Percentiles rank a stretch among this genome's conserved stretches.
phyloP scores from a whole-genome alignment of 2,329 filamentous ascomycete species.

The Colletotrichum tofieldiae region DNA sequence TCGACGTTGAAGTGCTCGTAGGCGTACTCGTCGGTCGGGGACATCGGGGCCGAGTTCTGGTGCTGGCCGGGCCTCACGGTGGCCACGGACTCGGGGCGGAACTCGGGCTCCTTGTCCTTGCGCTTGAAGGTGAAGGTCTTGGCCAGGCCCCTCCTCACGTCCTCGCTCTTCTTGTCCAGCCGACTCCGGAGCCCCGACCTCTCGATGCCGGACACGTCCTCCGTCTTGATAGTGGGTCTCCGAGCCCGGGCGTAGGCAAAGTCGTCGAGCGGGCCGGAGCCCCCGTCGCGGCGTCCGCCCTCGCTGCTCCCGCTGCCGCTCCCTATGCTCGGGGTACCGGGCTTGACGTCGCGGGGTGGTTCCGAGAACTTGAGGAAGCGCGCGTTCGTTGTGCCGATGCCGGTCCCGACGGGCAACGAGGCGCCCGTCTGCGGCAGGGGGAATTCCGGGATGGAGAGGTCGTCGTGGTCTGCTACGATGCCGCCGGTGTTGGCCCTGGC shows the following conservation, averaged over 20 bases:
- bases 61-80: slow-evolving; percentile 52
- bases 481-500: slow-evolving; percentile 54
- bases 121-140: slow-evolving; percentile 68
- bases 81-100: slow-evolving; percentile 56
- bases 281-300: slow-evolving; percentile 52
- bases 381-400: slow-evolving; percentile 60
- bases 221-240: slow-evolving; percentile 61
- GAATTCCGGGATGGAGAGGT: slow-evolving; percentile 55
- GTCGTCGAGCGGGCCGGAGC: slow-evolving; percentile 56
- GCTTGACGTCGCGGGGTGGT: slow-evolving; percentile 50
- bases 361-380: slow-evolving; percentile 64
- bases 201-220: slow-evolving; percentile 69
- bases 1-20: slow-evolving; percentile 42
- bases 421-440: slow-evolving; percentile 55
- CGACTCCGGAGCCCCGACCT: slow-evolving; percentile 67
- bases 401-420: slow-evolving; percentile 51
- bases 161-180: slow-evolving; percentile 71
- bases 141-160: slow-evolving; percentile 66
- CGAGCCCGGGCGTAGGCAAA: slow-evolving; percentile 61
- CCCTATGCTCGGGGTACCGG: slow-evolving; percentile 51
- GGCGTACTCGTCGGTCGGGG: slow-evolving; percentile 42
- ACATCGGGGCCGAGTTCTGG: slow-evolving; percentile 11
- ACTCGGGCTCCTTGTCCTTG: slow-evolving; percentile 61
- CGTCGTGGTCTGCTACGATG: slow-evolving; percentile 53
- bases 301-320: slow-evolving; percentile 59